phyloP scores from a whole-genome alignment of 169 alveolate species.

The Eimeria brunetti region DNA sequence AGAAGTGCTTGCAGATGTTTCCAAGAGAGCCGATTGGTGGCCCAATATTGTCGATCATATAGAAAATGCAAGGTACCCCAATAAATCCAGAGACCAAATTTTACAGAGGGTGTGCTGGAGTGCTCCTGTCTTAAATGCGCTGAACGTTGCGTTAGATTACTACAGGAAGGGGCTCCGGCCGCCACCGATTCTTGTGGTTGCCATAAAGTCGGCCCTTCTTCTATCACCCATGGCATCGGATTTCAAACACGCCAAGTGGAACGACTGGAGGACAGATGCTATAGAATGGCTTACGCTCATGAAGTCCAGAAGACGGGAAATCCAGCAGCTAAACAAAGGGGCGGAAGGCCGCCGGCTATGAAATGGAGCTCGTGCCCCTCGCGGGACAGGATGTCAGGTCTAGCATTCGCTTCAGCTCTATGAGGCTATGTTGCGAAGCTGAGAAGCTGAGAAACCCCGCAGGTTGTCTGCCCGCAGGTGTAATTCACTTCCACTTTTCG shows the following conservation, averaged over 20 bases:
- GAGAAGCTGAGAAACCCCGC: not conserved
- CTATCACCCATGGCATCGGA: not conserved
- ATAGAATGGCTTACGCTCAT: not conserved
- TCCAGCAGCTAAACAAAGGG: not conserved
- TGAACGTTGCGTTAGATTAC: not conserved
- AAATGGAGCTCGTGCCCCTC: not conserved
- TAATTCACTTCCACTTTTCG: not conserved
- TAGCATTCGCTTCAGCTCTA: not conserved
- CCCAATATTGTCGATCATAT: not conserved
- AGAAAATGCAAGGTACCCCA: not conserved
- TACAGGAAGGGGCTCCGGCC: not conserved
- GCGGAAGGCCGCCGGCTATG: not conserved
- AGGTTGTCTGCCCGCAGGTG: not conserved
- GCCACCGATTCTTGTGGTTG: not conserved
- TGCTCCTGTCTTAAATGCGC: not conserved
- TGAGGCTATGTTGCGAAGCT: not conserved
- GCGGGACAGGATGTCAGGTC: too few relatives aligned
- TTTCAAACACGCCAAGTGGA: not conserved
- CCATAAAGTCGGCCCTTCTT: not conserved
- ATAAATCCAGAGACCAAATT: not conserved
- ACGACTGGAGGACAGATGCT: conserved; percentile 12
- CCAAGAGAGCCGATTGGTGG: not conserved
- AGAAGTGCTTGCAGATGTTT: not conserved
- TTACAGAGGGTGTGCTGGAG: not conserved
- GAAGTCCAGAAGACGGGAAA: not conserved